A percentile compares a stretch with the other conserved stretches of the same genome.
Conservation (phyloP, 2,329 filamentous ascomycete species). For the Clarireedia hainanense region DNA sequence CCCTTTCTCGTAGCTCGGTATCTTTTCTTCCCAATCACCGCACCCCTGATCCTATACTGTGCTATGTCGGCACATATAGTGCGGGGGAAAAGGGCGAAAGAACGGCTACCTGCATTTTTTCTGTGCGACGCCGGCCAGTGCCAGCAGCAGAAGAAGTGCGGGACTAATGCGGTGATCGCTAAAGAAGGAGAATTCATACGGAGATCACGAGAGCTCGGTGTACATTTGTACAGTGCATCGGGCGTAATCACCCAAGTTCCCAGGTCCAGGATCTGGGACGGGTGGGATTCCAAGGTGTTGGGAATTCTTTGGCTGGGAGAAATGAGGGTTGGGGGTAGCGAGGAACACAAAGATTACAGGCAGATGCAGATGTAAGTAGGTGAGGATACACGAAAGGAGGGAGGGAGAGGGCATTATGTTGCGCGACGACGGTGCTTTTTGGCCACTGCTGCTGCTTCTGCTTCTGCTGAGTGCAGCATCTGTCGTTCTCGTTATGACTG, state of each 20-base stretch:
- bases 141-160: not conserved
- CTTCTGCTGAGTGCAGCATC: slow-evolving; percentile 6
- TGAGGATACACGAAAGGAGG: not conserved
- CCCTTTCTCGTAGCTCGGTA: slow-evolving; percentile 1
- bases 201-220: slow-evolving; percentile 4
- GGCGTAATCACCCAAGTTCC: too few relatives aligned
- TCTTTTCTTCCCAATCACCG: not conserved
- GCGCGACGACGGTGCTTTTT: too few relatives aligned
- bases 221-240: too few relatives aligned
- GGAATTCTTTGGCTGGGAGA: too few relatives aligned
- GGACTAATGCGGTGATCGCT: not conserved
- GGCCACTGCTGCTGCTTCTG: not conserved
- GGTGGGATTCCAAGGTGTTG: not conserved
- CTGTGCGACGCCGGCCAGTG: not conserved
- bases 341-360: not conserved
- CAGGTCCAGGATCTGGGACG: too few relatives aligned
- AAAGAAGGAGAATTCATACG: slow-evolving; percentile 3
- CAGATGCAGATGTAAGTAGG: not conserved
- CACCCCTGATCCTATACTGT: too few relatives aligned
- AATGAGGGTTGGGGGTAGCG: too few relatives aligned
- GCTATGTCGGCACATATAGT: too few relatives aligned
- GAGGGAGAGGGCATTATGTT: too few relatives aligned
- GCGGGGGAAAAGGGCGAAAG: too few relatives aligned
- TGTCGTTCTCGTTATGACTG: slow-evolving; percentile 8
- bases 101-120: too few relatives aligned